Conservation (phyloP, 1,284 basidiomycete genomes). For the Papiliotrema nemorosa region DNA sequence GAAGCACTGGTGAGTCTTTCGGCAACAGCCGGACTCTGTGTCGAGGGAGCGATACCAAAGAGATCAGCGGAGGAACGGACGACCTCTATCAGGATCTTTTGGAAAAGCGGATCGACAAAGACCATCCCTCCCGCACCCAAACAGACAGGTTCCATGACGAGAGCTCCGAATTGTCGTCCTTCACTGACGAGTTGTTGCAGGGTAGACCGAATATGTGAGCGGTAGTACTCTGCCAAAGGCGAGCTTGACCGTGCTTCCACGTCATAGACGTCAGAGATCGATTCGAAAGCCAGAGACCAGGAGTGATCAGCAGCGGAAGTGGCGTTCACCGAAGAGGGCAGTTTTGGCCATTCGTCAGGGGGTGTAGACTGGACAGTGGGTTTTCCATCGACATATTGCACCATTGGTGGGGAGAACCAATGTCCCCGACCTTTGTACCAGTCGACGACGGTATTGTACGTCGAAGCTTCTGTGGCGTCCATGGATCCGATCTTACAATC, state of each 20-base stretch:
- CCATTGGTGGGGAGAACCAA: slow-evolving; percentile 87
- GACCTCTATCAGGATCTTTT: slow-evolving; percentile 77
- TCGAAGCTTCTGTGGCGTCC: slow-evolving; percentile 84
- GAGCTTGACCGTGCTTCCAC: slow-evolving; percentile 62
- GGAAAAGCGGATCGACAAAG: slow-evolving; percentile 96
- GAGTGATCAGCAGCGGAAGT: slow-evolving; percentile 13
- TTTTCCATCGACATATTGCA: slow-evolving; percentile 64
- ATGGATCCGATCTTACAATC: slow-evolving; percentile 72
- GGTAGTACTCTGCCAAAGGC: slow-evolving; percentile 65
- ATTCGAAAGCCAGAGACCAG: slow-evolving; percentile 48
- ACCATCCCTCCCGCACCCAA: slow-evolving; percentile 97
- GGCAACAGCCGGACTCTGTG: background rate
- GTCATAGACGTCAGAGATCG: slow-evolving; percentile 68
- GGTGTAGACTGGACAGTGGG: slow-evolving; percentile 59
- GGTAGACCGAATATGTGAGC: slow-evolving; percentile 57
- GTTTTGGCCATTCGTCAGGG: slow-evolving; percentile 35
- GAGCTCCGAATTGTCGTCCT: slow-evolving; percentile 57
- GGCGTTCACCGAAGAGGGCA: slow-evolving; percentile 16
- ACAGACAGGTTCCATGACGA: slow-evolving; percentile 87
- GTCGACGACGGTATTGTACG: slow-evolving; percentile 79
- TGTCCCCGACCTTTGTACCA: slow-evolving; percentile 92
- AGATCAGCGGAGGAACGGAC: slow-evolving; percentile 59
- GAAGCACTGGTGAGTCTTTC: background rate
- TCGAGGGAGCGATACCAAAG: slow-evolving; percentile 37
- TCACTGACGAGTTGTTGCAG: slow-evolving; percentile 55